Evolutionary conservation across 192 early-diverging fungal genomes (phyloP).

Genomic region (Dissophora globulifera): DNA sequence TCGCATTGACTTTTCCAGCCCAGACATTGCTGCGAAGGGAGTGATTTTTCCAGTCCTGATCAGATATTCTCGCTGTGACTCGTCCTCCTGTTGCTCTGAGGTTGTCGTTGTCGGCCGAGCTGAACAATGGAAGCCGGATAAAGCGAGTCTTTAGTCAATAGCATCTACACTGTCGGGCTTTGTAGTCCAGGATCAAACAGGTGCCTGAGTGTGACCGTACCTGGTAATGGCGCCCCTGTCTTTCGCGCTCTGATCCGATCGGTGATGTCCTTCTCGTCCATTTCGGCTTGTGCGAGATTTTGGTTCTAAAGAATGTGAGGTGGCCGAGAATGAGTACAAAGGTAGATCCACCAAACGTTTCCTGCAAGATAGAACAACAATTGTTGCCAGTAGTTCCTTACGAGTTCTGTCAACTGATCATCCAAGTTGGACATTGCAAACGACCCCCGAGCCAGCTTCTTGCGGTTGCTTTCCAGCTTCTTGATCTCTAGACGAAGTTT

Average conservation of each 20-base stretch:
- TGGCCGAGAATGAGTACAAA: too few species aligned
- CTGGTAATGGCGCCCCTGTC: slow-evolving; percentile 14
- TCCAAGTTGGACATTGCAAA: slow-evolving; percentile 27
- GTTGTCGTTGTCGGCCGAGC: slow-evolving; percentile 10
- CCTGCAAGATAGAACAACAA: too few species aligned
- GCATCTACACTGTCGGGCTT: too few species aligned
- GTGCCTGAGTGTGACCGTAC: too few species aligned
- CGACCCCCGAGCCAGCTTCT: slow-evolving; percentile 35
- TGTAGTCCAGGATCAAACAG: too few species aligned
- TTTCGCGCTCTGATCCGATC: slow-evolving; percentile 49
- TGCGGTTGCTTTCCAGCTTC: slow-evolving; percentile 52
- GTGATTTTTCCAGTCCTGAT: slow-evolving; percentile 76
- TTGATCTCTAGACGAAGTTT: slow-evolving; percentile 52
- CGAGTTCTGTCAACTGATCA: slow-evolving; percentile 22
- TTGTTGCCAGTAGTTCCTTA: neutral
- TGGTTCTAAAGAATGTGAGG: slow-evolving; percentile 27
- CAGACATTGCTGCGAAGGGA: slow-evolving; percentile 64
- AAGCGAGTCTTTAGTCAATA: neutral
- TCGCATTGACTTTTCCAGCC: slow-evolving; percentile 47
- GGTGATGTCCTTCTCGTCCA: slow-evolving; percentile 59
- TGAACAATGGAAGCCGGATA: slow-evolving; percentile 7
- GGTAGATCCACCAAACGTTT: too few species aligned
- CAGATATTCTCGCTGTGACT: slow-evolving; percentile 72
- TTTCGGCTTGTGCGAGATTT: slow-evolving; percentile 29
- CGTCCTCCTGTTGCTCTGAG: slow-evolving; percentile 38